These are phyloP conservation scores for Podochytrium sp. DNA, from an alignment of 192 early-diverging fungal genomes.

Conservation along the genomic window DNA sequence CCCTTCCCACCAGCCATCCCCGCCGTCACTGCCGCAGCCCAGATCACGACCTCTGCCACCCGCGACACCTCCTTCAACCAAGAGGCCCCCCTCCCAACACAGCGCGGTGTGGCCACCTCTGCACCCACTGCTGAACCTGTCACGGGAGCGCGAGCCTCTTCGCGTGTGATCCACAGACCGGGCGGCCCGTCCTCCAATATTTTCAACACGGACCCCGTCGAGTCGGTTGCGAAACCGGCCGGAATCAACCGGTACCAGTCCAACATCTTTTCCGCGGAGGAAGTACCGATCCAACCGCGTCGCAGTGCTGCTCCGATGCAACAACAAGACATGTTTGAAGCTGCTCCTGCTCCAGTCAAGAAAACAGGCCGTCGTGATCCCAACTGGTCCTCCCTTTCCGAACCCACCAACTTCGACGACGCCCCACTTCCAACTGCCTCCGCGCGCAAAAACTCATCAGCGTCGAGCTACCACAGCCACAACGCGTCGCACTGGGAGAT, in stretches of 20 bases:
- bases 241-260: conserved; percentile 42
- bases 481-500: neutral
- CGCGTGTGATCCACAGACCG: conserved; percentile 38
- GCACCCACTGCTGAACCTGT: conserved; percentile 4
- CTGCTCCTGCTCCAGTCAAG: neutral
- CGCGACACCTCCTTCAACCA: too few species aligned
- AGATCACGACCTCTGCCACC: too few species aligned
- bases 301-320: neutral
- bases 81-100: too few species aligned
- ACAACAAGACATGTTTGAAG: neutral
- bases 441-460: conserved; percentile 22
- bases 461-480: neutral
- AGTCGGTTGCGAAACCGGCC: conserved; percentile 12
- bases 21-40: neutral
- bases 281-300: neutral
- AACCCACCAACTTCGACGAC: neutral
- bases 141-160: conserved; percentile 34
- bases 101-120: too few species aligned
- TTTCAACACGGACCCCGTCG: conserved; percentile 41
- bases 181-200: conserved; percentile 44
- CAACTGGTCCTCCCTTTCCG: conserved; percentile 36
- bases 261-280: conserved; percentile 35
- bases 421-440: neutral
- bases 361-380: conserved; percentile 40
- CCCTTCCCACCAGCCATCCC: too few species aligned